phyloP scores from a whole-genome alignment of 164 flowering plant genomes.

The Houttuynia cordata region DNA sequence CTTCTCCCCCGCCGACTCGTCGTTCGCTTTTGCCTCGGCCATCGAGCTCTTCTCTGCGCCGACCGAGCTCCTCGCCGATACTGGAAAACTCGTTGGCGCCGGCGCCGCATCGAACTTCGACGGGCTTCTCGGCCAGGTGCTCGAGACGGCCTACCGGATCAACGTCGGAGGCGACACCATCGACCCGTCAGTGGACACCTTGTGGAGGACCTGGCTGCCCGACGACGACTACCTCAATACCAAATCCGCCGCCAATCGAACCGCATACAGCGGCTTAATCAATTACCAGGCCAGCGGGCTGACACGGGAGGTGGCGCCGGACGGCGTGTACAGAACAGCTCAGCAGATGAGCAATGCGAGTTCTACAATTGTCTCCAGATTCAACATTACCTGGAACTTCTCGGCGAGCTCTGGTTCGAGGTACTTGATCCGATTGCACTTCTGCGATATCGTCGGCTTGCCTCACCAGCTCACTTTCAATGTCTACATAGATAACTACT shows the following conservation, averaged over 20 bases:
- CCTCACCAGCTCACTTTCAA: conserved; percentile 42
- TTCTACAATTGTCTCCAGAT: conserved; percentile 7
- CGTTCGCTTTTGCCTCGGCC: conserved; percentile 60
- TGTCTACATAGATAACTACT: conserved; percentile 41
- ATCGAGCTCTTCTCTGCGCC: conserved; percentile 81
- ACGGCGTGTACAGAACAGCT: conserved; percentile 71
- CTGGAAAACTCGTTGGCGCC: too few species aligned
- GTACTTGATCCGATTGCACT: conserved; percentile 69
- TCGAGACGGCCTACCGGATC: conserved; percentile 53
- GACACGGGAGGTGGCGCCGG: conserved; percentile 55
- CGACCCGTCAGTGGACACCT: conserved; percentile 61
- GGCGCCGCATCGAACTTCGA: too few species aligned
- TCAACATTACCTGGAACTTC: conserved; percentile 72
- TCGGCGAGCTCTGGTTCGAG: conserved; percentile 5
- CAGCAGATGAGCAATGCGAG: conserved; percentile 52
- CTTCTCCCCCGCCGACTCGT: conserved; percentile 32
- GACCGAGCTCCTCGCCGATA: conserved; percentile 30
- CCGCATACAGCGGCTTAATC: conserved; percentile 13
- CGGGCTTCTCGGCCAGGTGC: conserved; percentile 24
- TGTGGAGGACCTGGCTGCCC: conserved; percentile 77
- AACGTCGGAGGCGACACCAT: conserved; percentile 66
- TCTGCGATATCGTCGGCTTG: conserved; percentile 72
- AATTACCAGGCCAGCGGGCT: conserved; percentile 42
- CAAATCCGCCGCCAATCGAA: conserved; percentile 35
- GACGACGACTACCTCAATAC: conserved; percentile 47